Evolutionary conservation across 306 rosid species (phyloP), one percentile per base, ranked within the genome.

Genomic region (Acacia crassicarpa): DNA sequence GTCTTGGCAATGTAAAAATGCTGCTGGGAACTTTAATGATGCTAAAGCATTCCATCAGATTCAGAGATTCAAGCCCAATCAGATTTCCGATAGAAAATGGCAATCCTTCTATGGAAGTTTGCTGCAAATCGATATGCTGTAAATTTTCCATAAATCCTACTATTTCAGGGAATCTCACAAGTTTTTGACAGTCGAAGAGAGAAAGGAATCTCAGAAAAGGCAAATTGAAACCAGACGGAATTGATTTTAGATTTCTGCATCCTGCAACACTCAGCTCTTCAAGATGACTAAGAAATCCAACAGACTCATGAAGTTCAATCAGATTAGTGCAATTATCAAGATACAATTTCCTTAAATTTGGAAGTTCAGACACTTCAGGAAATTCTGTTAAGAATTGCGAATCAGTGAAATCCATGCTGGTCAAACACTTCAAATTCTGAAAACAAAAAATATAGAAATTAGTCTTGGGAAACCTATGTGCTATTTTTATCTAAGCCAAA

Each of bases 261-360:
- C 53, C 19, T 48, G 19, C 53, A 48, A 48, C 53, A 19, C 30
- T 51, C 7, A 78, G 20, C 58, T 10, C 46, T 44, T 41, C 48
- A 63, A 78, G 83, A 2, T 72, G n/a, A 73, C 32, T 48, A 25
- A 78, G 86, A 53, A 46, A 41, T 12, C 83, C 83, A 59, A 71
- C 49, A 13, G 78, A 80, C 7, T 80, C 71, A 71, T 80, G 83
- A 51, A 83, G 43, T 20, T 72, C n/a, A 35, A 38, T 46, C 43
- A 83, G 15, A 67, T 45, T 72, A 7, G 25, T 9, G 25, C 86
- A 83, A 14, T 46, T 11, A 72, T 40, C 45, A 48, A 78, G 61
- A 63, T 41, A 2, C 48, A 83, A 9, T 40, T 30, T 35, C 25
- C 20, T 61, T 20, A 83, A 63, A 61, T 65, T 62, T 49, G 70